Evolutionary conservation across 2,329 filamentous ascomycete genomes (phyloP), one percentile per base, ranked within the genome.

Genomic region (Epichloe gansuensis): DNA sequence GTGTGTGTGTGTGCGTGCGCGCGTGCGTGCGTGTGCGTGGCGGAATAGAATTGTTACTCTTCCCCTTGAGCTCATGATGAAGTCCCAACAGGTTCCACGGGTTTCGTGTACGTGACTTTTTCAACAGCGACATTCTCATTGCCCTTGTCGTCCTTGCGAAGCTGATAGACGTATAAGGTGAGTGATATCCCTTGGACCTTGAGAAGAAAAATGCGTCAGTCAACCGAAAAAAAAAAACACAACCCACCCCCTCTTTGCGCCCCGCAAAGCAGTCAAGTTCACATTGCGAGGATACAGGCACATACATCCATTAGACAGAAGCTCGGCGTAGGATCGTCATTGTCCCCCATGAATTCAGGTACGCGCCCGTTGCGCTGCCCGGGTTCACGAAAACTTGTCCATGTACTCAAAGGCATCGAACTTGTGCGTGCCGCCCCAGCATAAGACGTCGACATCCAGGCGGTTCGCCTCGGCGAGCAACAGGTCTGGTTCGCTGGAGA

Each of bases 271-370:
- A 9, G 8, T 13, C 34, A 15, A 42, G 21, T 23, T 23, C 23
- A 4, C 23, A 23, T 23, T 31, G 31, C 3, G 31, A 9, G 31
- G 9, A 9, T 31, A 11, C 8, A 44, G 42, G 52, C 46, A 85
- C 89, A 74, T 69, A 96, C 91, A 78, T 97, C 91, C 91, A 97
- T 96, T 68, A 97, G 72, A 65, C 93, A 95, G 70, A 97, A 96
- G 67, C 90, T 95, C 28, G 91, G 91, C 53, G 83, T 84, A 25
- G 86, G 86, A 52, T 91, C 86, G 64, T 87, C 81, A n/a, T 71
- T 74, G 42, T 77, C 78, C 21, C 72, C 75, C 78, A 83, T 21
- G 77, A 76, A 1, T 76, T 77, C 23, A 77, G 72, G 57, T 80
- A 81, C 3, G 81, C 81, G 9, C 82, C 82, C 5, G 82, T 85